Evolutionary conservation across 2,329 filamentous ascomycete genomes (phyloP).

Genomic region (Cladosporium austrohemisphaericum): DNA sequence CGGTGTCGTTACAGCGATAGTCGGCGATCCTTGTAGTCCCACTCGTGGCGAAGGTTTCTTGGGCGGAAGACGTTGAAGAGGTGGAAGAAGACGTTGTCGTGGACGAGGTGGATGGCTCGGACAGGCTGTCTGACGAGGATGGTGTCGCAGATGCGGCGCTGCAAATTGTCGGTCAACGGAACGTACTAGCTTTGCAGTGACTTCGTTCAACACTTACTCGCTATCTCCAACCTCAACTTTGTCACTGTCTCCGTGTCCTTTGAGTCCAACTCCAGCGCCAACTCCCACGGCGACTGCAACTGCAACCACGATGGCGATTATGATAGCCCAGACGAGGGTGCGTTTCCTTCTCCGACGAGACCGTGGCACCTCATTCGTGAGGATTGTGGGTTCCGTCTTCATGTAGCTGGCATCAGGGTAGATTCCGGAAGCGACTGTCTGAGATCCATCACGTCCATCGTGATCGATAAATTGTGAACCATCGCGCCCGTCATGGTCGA

Average conservation of each 20-base stretch:
- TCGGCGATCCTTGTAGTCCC: background rate
- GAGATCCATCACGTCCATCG: background rate
- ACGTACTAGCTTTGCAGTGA: background rate
- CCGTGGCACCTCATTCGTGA: background rate
- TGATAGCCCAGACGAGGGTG: background rate
- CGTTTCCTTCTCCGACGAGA: background rate
- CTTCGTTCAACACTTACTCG: background rate
- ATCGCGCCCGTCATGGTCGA: background rate
- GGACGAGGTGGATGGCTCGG: background rate
- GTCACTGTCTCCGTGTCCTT: background rate
- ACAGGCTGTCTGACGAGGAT: background rate
- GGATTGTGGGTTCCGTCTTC: background rate
- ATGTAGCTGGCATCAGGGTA: no score
- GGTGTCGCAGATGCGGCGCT: background rate
- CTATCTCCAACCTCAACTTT: background rate
- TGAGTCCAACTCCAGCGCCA: conserved; percentile 6
- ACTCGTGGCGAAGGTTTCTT: background rate
- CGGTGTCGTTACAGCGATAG: background rate
- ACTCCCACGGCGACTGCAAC: background rate
- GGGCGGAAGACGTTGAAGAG: background rate
- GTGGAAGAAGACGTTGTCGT: background rate
- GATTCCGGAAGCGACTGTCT: background rate
- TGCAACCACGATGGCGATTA: background rate
- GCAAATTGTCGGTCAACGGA: background rate
- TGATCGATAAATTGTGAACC: background rate